phyloP scores from a whole-genome alignment of 73 alveolate species.

The Paramecium primaurelia region DNA sequence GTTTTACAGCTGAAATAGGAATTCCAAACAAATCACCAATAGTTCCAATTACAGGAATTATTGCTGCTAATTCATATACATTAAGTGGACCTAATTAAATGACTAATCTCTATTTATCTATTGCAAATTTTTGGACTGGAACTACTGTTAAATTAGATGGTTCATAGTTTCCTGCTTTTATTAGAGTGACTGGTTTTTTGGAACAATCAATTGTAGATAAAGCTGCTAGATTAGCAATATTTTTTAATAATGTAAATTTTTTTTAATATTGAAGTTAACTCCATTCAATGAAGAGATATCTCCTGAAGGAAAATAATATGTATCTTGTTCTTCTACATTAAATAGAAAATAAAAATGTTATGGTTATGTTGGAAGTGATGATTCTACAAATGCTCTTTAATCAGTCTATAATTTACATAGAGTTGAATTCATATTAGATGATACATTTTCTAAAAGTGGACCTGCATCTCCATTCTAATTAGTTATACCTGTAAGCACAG shows the following conservation, averaged over 20 bases:
- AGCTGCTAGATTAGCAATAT: neutral
- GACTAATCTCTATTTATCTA: neutral
- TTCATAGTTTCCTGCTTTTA: neutral
- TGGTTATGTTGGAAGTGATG: neutral
- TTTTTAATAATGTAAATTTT: neutral
- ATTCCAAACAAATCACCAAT: neutral
- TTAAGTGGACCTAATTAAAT: neutral
- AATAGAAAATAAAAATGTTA: neutral
- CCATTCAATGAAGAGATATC: neutral
- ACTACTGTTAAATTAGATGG: constrained; percentile 1
- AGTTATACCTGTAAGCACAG: constrained; percentile 4
- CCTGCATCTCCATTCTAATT: constrained; percentile 50
- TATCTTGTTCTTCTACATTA: constrained; percentile 15
- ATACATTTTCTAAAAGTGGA: neutral
- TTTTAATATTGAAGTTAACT: neutral
- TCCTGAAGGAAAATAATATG: neutral
- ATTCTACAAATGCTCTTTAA: neutral
- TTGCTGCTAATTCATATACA: constrained; percentile 1
- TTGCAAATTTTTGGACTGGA: constrained; percentile 36
- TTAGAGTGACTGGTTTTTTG: constrained; percentile 16
- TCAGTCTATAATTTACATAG: constrained; percentile 30
- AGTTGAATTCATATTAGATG: constrained; percentile 15
- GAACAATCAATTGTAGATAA: neutral
- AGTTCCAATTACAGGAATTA: neutral
- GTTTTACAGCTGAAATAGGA: neutral